phyloP scores from a whole-genome alignment of 2,329 filamentous ascomycete genomes.

The Botrytis medusae region DNA sequence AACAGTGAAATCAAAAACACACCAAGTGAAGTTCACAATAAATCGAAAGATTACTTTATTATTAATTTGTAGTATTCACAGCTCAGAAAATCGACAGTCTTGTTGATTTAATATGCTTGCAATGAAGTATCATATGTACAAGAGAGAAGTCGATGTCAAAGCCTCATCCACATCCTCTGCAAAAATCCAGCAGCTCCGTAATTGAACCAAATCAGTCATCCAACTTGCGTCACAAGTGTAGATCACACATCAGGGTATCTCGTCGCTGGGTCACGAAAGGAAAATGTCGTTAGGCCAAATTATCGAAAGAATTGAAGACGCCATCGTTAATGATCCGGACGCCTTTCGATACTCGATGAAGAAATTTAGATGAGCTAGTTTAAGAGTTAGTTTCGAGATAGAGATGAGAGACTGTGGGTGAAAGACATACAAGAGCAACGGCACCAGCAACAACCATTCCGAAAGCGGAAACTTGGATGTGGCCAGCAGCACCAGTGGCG shows the following conservation, averaged over 20 bases:
- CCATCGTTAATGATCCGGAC: slow-evolving; percentile 29
- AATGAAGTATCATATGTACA: slow-evolving; percentile 23
- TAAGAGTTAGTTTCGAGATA: slow-evolving; percentile 25
- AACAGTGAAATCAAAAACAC: too few species aligned
- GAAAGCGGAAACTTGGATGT: slow-evolving; percentile 37
- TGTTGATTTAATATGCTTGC: slow-evolving; percentile 13
- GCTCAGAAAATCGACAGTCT: not conserved
- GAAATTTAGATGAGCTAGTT: slow-evolving; percentile 37
- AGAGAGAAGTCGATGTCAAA: slow-evolving; percentile 22
- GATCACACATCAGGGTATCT: slow-evolving; percentile 30
- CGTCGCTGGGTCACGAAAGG: slow-evolving; percentile 27
- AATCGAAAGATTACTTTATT: not conserved
- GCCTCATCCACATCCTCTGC: slow-evolving; percentile 22
- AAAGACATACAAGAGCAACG: slow-evolving; percentile 38
- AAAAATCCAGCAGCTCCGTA: slow-evolving; percentile 19
- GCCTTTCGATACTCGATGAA: slow-evolving; percentile 29
- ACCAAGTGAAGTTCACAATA: too few species aligned
- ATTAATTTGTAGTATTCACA: slow-evolving; percentile 14
- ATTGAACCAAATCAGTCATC: slow-evolving; percentile 17
- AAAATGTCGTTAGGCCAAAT: slow-evolving; percentile 35
- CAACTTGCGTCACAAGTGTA: slow-evolving; percentile 31
- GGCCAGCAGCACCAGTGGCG: slow-evolving; percentile 35
- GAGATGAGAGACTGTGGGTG: not conserved
- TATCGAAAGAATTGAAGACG: slow-evolving; percentile 20
- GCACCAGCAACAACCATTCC: slow-evolving; percentile 40